Evolutionary conservation across 352 stramenopile species (phyloP).

Genomic region (Paralagenidium karlingii): DNA sequence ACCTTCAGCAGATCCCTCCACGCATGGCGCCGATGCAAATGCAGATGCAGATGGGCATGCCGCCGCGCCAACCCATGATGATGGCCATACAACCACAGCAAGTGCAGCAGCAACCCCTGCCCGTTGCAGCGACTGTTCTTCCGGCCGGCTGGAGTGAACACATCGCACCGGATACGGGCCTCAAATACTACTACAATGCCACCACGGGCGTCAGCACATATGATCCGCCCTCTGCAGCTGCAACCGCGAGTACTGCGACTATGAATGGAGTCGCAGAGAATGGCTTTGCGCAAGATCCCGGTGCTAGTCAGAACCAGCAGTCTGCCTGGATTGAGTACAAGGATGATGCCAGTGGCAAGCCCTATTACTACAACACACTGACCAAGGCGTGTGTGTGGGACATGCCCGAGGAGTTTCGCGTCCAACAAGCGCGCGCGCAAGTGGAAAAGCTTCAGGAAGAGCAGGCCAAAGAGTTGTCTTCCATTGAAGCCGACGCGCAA

Average conservation of each 20-base stretch:
- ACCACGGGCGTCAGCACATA: slow-evolving; percentile 50
- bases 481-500: slow-evolving; percentile 7
- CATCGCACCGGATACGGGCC: slow-evolving; percentile 31
- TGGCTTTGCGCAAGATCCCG: no score
- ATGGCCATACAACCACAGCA: no score
- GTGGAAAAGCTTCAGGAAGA: slow-evolving; percentile 59
- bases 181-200: slow-evolving; percentile 50
- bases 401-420: slow-evolving; percentile 56
- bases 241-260: no score
- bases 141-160: slow-evolving; percentile 49
- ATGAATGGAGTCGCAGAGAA: no score
- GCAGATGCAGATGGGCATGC: no score
- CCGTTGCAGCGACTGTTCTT: slow-evolving; percentile 6
- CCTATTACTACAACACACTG: slow-evolving; percentile 71
- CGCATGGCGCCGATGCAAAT: no score
- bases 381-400: slow-evolving; percentile 77
- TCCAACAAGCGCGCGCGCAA: slow-evolving; percentile 57
- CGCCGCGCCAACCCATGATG: no score
- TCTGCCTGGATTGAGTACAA: slow-evolving; percentile 81
- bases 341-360: slow-evolving; percentile 45
- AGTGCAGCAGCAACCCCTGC: no score
- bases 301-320: no score
- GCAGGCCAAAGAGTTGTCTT: no score
- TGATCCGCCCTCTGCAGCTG: slow-evolving; percentile 12
- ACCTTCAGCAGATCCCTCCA: no score